phyloP scores from a whole-genome alignment of 73 alveolate genomes.

The Tetrahymena thermophila region DNA sequence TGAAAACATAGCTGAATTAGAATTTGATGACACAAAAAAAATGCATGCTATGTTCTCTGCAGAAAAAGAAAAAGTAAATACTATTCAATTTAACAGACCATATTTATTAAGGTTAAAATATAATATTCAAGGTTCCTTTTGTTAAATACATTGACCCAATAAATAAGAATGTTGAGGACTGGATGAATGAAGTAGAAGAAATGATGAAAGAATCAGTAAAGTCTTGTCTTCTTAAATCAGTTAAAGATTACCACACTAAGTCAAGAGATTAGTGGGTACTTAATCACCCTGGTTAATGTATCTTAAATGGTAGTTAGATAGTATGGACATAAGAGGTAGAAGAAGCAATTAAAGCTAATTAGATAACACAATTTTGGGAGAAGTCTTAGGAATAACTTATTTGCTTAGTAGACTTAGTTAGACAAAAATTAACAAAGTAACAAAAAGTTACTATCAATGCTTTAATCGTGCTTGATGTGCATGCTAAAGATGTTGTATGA shows the following conservation, averaged over 20 bases:
- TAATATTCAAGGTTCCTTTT: slow-evolving; percentile 64
- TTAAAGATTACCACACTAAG: slow-evolving; percentile 83
- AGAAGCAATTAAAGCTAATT: slow-evolving; percentile 77
- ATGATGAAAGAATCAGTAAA: slow-evolving; percentile 95
- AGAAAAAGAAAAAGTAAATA: slow-evolving; percentile 72
- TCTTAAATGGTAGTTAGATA: slow-evolving; percentile 92
- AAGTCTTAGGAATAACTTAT: slow-evolving; percentile 65
- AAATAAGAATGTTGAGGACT: slow-evolving; percentile 93
- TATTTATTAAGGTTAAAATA: slow-evolving; percentile 47
- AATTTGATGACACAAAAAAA: slow-evolving; percentile 68
- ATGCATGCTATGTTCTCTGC: slow-evolving; percentile 96
- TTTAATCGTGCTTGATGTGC: slow-evolving; percentile 90
- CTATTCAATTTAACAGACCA: slow-evolving; percentile 45
- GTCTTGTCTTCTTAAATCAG: slow-evolving; percentile 70
- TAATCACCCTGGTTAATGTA: slow-evolving; percentile 97
- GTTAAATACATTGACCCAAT: slow-evolving; percentile 82
- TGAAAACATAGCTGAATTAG: slow-evolving; percentile 66
- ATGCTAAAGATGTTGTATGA: slow-evolving; percentile 84
- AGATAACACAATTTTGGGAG: slow-evolving; percentile 62
- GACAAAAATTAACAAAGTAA: slow-evolving; percentile 65
- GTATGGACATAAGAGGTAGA: slow-evolving; percentile 99
- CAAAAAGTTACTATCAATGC: slow-evolving; percentile 79
- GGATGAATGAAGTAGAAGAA: slow-evolving; percentile 99
- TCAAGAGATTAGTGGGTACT: slow-evolving; percentile 98
- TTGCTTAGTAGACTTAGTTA: slow-evolving; percentile 87